Evolutionary conservation across 2,329 filamentous ascomycete genomes (phyloP).

Genomic region (Venturia pyrina): DNA sequence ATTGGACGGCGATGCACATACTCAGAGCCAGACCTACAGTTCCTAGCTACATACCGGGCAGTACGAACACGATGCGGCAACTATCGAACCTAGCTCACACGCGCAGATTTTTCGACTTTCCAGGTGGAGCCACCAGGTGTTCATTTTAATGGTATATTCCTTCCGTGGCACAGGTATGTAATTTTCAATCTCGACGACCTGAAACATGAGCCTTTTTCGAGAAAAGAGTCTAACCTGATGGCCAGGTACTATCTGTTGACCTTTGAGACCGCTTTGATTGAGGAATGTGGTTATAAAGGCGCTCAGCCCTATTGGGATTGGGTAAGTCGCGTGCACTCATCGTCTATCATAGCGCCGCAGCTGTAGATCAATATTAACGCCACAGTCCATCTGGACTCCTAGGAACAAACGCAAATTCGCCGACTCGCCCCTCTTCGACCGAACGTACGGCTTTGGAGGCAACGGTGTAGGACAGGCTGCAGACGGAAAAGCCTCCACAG

Average conservation of each 20-base stretch:
- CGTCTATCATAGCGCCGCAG: slow-evolving; percentile 13
- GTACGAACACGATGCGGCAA: slow-evolving; percentile 1
- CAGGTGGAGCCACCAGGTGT: background rate
- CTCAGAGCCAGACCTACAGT: background rate
- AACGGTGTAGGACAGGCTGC: slow-evolving; percentile 15
- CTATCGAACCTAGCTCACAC: background rate
- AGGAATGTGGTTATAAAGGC: slow-evolving; percentile 34
- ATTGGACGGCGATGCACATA: slow-evolving; percentile 6
- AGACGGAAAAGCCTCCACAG: background rate
- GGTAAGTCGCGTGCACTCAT: slow-evolving; percentile 7
- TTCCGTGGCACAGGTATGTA: slow-evolving; percentile 14
- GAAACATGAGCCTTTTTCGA: too few species aligned
- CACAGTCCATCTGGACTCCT: too few species aligned
- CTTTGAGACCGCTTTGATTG: slow-evolving; percentile 31
- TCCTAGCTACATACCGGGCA: too few species aligned
- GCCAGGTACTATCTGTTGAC: slow-evolving; percentile 28
- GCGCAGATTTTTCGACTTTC: background rate
- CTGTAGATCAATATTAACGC: too few species aligned
- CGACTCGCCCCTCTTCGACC: slow-evolving; percentile 24
- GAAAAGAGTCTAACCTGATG: too few species aligned
- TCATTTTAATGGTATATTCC: slow-evolving; percentile 6
- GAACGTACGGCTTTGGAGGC: slow-evolving; percentile 25
- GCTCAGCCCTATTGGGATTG: slow-evolving; percentile 23
- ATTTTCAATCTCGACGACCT: too few species aligned
- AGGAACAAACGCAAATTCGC: slow-evolving; percentile 12